phyloP scores from a whole-genome alignment of 108 stramenopile species.

The Skeletonema marinoi region DNA sequence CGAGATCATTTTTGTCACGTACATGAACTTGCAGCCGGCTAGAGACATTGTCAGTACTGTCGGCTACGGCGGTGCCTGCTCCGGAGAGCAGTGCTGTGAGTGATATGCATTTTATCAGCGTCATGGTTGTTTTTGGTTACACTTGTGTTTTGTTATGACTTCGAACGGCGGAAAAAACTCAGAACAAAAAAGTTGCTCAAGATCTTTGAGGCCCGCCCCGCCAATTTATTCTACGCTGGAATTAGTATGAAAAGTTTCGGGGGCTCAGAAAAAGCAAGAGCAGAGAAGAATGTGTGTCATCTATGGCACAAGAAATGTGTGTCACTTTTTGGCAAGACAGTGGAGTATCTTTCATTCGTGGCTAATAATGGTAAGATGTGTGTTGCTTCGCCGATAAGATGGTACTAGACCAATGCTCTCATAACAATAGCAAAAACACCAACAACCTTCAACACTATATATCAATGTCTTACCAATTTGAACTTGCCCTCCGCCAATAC shows the following conservation, averaged over 20 bases:
- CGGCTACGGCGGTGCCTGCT: conserved; percentile 12
- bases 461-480: background rate
- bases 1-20: conserved; percentile 34
- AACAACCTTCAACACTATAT: background rate
- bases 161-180: background rate
- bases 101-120: conserved; percentile 16
- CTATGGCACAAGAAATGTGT: too few species aligned
- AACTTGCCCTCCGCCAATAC: background rate
- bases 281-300: too few species aligned
- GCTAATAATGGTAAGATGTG: too few species aligned
- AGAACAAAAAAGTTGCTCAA: background rate
- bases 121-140: conserved; percentile 9
- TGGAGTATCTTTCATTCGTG: too few species aligned
- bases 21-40: conserved; percentile 81
- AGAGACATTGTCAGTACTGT: conserved; percentile 66
- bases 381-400: too few species aligned
- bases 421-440: too few species aligned
- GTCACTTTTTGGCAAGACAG: too few species aligned
- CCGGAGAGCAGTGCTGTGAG: conserved; percentile 19
- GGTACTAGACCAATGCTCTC: too few species aligned
- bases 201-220: background rate
- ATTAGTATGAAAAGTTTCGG: too few species aligned
- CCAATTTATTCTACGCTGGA: background rate
- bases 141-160: background rate
- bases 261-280: too few species aligned